These are phyloP conservation scores for Thelephora terrestris DNA, from an alignment of 1,284 basidiomycete genomes.

Conservation along the genomic window DNA sequence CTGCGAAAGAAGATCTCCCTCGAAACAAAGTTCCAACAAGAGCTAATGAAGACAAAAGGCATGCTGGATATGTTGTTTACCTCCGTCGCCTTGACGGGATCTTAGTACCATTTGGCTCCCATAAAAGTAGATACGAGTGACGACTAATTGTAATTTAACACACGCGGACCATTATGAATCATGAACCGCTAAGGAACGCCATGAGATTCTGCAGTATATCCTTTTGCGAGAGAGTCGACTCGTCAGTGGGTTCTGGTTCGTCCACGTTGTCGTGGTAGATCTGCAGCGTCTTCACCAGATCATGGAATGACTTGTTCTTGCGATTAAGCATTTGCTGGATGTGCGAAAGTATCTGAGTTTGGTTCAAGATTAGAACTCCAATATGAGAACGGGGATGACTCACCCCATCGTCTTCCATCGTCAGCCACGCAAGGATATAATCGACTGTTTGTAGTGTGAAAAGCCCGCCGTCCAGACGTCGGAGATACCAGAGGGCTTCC, in stretches of 20 bases:
- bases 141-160: slow-evolving; percentile 10
- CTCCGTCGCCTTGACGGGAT: slow-evolving; percentile 35
- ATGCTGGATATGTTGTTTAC: slow-evolving; percentile 90
- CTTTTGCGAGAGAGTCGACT: slow-evolving; percentile 41
- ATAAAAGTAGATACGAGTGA: background rate
- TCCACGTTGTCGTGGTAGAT: slow-evolving; percentile 68
- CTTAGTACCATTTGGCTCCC: background rate
- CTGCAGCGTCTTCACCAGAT: slow-evolving; percentile 55
- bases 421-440: slow-evolving; percentile 90
- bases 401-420: slow-evolving; percentile 98
- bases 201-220: slow-evolving; percentile 66
- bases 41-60: slow-evolving; percentile 77
- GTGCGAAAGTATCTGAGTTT: slow-evolving; percentile 61
- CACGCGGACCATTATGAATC: slow-evolving; percentile 12
- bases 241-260: slow-evolving; percentile 25
- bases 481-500: slow-evolving; percentile 75
- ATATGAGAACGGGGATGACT: slow-evolving; percentile 19
- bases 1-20: slow-evolving; percentile 76
- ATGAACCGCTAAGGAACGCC: slow-evolving; percentile 38
- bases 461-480: slow-evolving; percentile 76
- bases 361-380: slow-evolving; percentile 8
- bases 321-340: slow-evolving; percentile 65
- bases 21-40: slow-evolving; percentile 87
- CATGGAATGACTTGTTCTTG: slow-evolving; percentile 53
- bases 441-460: slow-evolving; percentile 88